These are phyloP conservation scores for Stephania cephalantha DNA, from an alignment of 164 flowering plant genomes.

Conservation along the genomic window DNA sequence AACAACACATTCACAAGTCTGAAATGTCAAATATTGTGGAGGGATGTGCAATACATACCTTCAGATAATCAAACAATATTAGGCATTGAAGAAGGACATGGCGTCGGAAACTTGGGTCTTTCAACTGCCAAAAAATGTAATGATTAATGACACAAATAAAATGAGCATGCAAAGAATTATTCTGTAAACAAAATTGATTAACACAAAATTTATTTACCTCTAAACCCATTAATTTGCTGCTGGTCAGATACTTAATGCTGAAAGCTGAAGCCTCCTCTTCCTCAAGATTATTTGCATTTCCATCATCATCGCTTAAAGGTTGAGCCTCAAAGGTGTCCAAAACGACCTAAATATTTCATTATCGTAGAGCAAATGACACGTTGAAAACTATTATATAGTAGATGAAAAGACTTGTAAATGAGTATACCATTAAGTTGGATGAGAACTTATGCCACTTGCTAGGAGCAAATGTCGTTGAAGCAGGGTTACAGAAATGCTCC, in stretches of 20 bases:
- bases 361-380: background rate
- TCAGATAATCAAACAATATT: slow-evolving; percentile 84
- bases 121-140: slow-evolving; percentile 45
- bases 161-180: background rate
- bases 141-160: slow-evolving; percentile 1
- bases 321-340: slow-evolving; percentile 93
- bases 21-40: background rate
- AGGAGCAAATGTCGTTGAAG: slow-evolving; percentile 47
- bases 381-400: background rate
- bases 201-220: slow-evolving; percentile 49
- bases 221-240: slow-evolving; percentile 94
- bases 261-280: slow-evolving; percentile 77
- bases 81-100: slow-evolving; percentile 95
- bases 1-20: background rate
- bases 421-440: slow-evolving; percentile 66
- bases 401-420: background rate
- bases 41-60: slow-evolving; percentile 42
- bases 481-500: slow-evolving; percentile 85
- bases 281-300: slow-evolving; percentile 79
- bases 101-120: slow-evolving; percentile 96
- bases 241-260: slow-evolving; percentile 91
- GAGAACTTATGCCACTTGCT: slow-evolving; percentile 90
- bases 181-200: background rate
- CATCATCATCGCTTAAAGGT: slow-evolving; percentile 92
- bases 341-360: slow-evolving; percentile 50